A percentile compares a stretch with the other conserved stretches of the same genome.
Evolutionary conservation across 495 filamentous ascomycete species (phyloP).

Genomic region (Polyplosphaeria fusca): DNA sequence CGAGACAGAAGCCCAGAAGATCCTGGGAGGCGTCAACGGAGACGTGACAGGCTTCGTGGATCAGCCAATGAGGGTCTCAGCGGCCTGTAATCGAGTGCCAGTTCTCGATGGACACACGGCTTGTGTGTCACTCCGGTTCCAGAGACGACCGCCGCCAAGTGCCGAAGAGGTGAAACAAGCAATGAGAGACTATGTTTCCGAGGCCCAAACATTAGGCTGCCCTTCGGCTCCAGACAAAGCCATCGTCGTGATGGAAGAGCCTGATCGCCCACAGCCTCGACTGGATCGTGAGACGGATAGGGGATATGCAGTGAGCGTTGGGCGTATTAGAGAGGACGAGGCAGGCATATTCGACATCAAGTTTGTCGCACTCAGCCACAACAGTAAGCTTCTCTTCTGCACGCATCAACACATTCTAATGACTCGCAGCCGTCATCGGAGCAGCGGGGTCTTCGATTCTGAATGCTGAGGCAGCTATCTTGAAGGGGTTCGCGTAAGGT

Average conservation of each 20-base stretch:
- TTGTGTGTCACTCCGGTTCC: slow-evolving; percentile 45
- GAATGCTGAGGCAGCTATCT: slow-evolving; percentile 87
- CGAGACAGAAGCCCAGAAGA: slow-evolving; percentile 45
- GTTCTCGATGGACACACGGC: slow-evolving; percentile 47
- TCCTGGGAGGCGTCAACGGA: slow-evolving; percentile 41
- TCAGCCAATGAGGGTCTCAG: slow-evolving; percentile 40
- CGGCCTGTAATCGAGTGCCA: slow-evolving; percentile 44
- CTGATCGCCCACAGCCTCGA: slow-evolving; percentile 45
- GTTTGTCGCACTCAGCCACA: slow-evolving; percentile 48
- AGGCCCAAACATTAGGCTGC: slow-evolving; percentile 45
- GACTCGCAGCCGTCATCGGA: slow-evolving; percentile 72
- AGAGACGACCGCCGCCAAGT: slow-evolving; percentile 39
- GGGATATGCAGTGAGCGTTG: slow-evolving; percentile 45
- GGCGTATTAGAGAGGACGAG: slow-evolving; percentile 44
- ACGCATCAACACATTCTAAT: slow-evolving; percentile 17
- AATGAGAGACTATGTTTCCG: slow-evolving; percentile 44
- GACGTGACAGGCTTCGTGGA: slow-evolving; percentile 40
- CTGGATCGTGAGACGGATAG: slow-evolving; percentile 46
- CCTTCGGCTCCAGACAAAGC: slow-evolving; percentile 42
- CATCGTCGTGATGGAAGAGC: slow-evolving; percentile 47
- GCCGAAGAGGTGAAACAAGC: slow-evolving; percentile 44
- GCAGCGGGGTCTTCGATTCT: slow-evolving; percentile 92
- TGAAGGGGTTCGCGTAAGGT: slow-evolving; percentile 72
- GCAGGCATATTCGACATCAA: slow-evolving; percentile 46
- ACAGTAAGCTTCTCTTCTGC: slow-evolving; percentile 50